Base-by-base conservation (phyloP, 75 land plant genomes). In the Cunninghamia lanceolata region DNA sequence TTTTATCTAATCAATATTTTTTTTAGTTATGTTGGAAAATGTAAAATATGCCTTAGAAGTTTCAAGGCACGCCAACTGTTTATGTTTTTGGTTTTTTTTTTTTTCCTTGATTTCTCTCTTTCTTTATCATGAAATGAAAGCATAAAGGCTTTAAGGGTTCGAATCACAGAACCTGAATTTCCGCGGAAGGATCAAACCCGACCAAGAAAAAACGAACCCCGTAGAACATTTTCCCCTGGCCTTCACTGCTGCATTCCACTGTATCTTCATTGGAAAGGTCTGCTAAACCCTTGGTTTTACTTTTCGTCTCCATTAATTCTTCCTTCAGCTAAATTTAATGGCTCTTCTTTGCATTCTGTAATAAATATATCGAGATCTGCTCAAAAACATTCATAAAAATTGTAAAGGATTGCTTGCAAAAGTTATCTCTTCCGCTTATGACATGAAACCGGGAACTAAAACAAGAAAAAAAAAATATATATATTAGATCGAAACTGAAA, bases 181-280 rank as follows among this genome's bases (percentile, higher is more conserved):
- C 88, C 43, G 85, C 80, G 45, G 89, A 52, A 40, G 93, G 85
- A 83, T 94, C 94, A 89, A 95, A 95, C 15, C 96, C 96, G 78
- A 91, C 77, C 66, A 95, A 95, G 19, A 88, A 84, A 84, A 95
- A 95, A 17, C 92, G 87, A 19, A 95, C 89, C 25, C 96, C 96
- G 14, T 86, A 35, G 56, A 95, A 95, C 50, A 91, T 30, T 40
- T 19, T 50, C 52, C 21, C 82, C 30, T 66, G 46, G 63, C 54
- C 38, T 82, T 82, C 83, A 4, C 43, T 32, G 36, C 83, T 50
- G 32, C 83, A 30, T 32, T 82, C 35, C 19, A 46, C 56, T 1
- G 83, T 34, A 45, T 82, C 83, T n/a, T 82, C 83, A 13, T 82
- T 82, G 46, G 16, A 43, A n/a, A 28, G 35, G 17, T 32, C 14